Conservation (phyloP, 2,329 filamentous ascomycete species). For the Arthrobotrys pseudoclavata region DNA sequence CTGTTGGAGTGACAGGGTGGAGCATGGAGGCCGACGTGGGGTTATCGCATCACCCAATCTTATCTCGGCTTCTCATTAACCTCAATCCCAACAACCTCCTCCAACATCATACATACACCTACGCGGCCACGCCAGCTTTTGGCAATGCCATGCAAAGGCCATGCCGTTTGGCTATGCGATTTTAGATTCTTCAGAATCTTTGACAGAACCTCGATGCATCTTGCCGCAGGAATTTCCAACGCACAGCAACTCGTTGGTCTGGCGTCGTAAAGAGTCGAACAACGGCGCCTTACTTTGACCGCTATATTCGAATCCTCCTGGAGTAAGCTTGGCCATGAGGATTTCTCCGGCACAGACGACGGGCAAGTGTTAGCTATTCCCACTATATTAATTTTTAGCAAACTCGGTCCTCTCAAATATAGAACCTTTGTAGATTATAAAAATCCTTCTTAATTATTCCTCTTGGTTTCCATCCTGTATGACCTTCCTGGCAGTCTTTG, state of each 20-base stretch:
- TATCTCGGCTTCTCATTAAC: neutral
- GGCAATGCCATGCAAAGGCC: constrained; percentile 17
- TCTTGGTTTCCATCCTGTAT: too few species aligned
- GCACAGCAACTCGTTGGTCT: neutral
- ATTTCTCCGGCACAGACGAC: neutral
- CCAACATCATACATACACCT: neutral
- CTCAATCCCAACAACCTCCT: neutral
- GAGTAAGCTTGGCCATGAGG: neutral
- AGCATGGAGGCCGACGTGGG: neutral
- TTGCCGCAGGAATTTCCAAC: neutral
- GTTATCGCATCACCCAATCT: neutral
- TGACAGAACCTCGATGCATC: neutral
- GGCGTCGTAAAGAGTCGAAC: neutral
- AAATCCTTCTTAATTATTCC: neutral
- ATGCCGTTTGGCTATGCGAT: neutral
- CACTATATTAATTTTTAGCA: too few species aligned
- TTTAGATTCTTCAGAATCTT: neutral
- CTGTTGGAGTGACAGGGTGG: neutral
- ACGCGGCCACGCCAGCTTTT: neutral
- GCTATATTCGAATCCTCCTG: neutral
- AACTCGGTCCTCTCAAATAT: neutral
- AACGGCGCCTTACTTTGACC: neutral
- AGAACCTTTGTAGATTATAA: neutral
- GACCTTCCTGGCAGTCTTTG: too few species aligned
- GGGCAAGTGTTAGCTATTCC: neutral